phyloP scores from a whole-genome alignment of 139 green algal genomes.

The Coelastrella sp. region DNA sequence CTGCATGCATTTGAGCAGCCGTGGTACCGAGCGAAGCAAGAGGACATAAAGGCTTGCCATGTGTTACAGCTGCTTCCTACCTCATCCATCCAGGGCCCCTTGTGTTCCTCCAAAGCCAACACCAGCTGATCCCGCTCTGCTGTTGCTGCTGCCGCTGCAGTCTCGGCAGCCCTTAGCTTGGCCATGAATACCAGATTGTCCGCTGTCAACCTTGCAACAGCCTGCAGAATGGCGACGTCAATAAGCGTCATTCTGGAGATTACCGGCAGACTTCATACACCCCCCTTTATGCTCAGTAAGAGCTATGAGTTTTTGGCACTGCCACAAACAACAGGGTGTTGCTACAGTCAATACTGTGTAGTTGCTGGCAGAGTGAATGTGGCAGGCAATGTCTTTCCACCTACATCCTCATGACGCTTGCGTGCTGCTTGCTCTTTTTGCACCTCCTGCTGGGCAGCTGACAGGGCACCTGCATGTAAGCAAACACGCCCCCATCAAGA shows the following conservation, averaged over 20 bases:
- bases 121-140: conserved; percentile 50
- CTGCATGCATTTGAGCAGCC: too few relatives aligned
- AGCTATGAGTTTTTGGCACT: too few relatives aligned
- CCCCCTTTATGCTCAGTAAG: too few relatives aligned
- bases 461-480: conserved; percentile 20
- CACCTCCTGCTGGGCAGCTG: conserved; percentile 24
- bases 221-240: conserved; percentile 37
- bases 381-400: not conserved
- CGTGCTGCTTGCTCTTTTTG: conserved; percentile 24
- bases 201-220: conserved; percentile 69
- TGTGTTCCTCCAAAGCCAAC: conserved; percentile 63
- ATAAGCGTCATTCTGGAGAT: not conserved
- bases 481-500: too few relatives aligned
- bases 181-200: conserved; percentile 78
- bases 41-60: too few relatives aligned
- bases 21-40: too few relatives aligned
- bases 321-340: not conserved
- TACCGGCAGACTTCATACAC: too few relatives aligned
- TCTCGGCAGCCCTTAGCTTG: conserved; percentile 65
- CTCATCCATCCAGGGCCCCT: conserved; percentile 70
- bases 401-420: conserved; percentile 38
- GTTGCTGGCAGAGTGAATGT: not conserved
- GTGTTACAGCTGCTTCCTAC: conserved; percentile 28
- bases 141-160: conserved; percentile 52
- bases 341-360: not conserved